Conservation (phyloP, 2,329 filamentous ascomycete species). For the Cercospora janseana region DNA sequence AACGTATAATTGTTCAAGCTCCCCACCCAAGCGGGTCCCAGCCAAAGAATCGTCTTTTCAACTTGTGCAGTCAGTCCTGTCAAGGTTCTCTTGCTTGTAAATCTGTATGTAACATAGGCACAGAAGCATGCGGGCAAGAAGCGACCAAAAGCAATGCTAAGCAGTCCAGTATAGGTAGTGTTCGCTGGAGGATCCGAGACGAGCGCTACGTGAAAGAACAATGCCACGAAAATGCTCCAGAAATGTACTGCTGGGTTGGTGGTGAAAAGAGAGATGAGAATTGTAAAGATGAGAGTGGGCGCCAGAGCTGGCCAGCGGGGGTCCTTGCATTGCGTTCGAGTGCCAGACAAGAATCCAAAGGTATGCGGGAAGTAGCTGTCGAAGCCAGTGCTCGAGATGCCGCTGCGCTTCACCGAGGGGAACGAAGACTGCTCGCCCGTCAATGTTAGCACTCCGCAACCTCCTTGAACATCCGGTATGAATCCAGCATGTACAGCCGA, state of each 20-base stretch:
- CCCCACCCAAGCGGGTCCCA: conserved; percentile 87
- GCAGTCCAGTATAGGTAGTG: conserved; percentile 62
- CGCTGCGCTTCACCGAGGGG: conserved; percentile 63
- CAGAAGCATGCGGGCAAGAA: conserved; percentile 86
- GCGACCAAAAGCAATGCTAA: conserved; percentile 75
- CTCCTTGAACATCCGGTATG: conserved; percentile 67
- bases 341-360: conserved; percentile 69
- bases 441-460: conserved; percentile 76
- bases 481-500: conserved; percentile 81
- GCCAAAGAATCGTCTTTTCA: conserved; percentile 86
- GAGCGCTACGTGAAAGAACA: conserved; percentile 88
- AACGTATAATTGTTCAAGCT: conserved; percentile 94
- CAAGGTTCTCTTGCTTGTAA: conserved; percentile 72
- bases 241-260: conserved; percentile 78
- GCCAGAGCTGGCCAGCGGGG: conserved; percentile 80
- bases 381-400: conserved; percentile 74
- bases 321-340: conserved; percentile 68
- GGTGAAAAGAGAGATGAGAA: conserved; percentile 76
- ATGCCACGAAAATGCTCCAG: conserved; percentile 73
- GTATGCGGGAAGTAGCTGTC: conserved; percentile 86
- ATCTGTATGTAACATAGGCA: conserved; percentile 82
- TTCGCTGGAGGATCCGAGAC: conserved; percentile 81
- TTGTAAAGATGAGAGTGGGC: conserved; percentile 76
- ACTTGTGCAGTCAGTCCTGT: conserved; percentile 73
- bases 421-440: conserved; percentile 67